Evolutionary conservation across 148 eudicot species (phyloP), one percentile per base, ranked within the genome.

Genomic region (Mesembryanthemum crystallinum): DNA sequence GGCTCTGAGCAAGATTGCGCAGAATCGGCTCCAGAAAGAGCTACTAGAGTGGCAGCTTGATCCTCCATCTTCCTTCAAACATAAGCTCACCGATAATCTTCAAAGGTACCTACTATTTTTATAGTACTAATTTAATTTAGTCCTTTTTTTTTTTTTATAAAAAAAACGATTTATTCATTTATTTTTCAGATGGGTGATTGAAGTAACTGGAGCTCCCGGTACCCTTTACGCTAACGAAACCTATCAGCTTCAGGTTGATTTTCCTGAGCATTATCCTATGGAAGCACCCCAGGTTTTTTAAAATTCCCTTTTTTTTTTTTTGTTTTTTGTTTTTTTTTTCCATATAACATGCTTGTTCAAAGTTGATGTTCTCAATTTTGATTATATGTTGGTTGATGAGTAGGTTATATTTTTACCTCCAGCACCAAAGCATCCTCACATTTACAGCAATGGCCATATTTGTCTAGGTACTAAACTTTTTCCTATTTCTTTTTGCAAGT

Each of bases 181-280:
- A 7, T 4, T 33, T 14, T 70, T 23, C 11, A 83, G 88, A 65
- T 87, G 90, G 90, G 73, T 87, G 43, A 83, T 83, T 69, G 86
- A 87, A 67, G 88, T 87, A 58, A 71, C 65, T 55, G 90, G 90
- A 64, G 90, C 88, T 13, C 86, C 86, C 7, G 90, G 88, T 73
- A 85, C 90, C 9, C 59, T 87, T 55, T 87, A 87, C 49, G 82
- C 85, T 7, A 81, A 81, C 21, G 88, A 87, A 69, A 83, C 49
- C 0, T 87, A 69, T 78, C 83, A 85, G 67, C 90, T 85, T 72
- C 88, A 87, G 77, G 88, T 87, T 64, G 86, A 87, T 79, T 87
- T 87, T 69, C 90, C 88, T 43, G 90, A 87, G 73, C 88, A 85
- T 81, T 87, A 85, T 55, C 90, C 90, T n/a, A 87, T 87, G 90